Evolutionary conservation across 345 rosid genomes (phyloP), one percentile per base, ranked within the genome.

Genomic region (Carallia pectinifolia): DNA sequence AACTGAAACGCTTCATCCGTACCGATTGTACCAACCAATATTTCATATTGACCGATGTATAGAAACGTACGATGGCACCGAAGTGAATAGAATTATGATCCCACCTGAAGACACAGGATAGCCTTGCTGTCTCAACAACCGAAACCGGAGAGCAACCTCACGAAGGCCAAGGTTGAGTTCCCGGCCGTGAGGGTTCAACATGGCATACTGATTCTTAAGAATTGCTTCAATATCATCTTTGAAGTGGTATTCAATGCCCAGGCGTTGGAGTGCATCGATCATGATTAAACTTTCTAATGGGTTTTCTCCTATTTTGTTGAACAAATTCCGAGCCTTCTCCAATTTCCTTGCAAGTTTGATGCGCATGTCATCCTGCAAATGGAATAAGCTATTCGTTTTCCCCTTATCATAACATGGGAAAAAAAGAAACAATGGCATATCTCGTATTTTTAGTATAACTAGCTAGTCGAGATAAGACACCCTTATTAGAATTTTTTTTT

Each of bases 111-210:
- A 54, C 4, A 48, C 55, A 16, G 16, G 31, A 38, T 29, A 64
- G 8, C 67, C 67, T 64, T 64, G 37, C 12, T 64, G 67, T 29
- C 67, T 27, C 31, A 64, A 30, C 34, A 64, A 64, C 8, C 67
- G 67, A 16, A 64, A 64, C 34, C 67, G 67, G 9, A 64, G 55
- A 17, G 67, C 69, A 31, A 56, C 68, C 66, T 71, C 74, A 33
- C 58, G 64, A 31, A 82, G 84, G 68, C 65, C 70, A 7, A 47
- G 15, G 7, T 34, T 47, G 30, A 27, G 67, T 17, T 29, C 1
- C 13, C 0, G 2, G 4, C 10, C 3, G 16, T 13, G 31, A 13
- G 66, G 1, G 17, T 4, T 31, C 4, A 18, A 1, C 16, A 2
- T 12, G 7, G 30, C n/a, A 18, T 67, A 55, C 3, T 37, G 62